Evolutionary conservation across 2,329 filamentous ascomycete species (phyloP), one percentile per base, ranked within the genome.

Genomic region (Ophiosphaerella narmari): DNA sequence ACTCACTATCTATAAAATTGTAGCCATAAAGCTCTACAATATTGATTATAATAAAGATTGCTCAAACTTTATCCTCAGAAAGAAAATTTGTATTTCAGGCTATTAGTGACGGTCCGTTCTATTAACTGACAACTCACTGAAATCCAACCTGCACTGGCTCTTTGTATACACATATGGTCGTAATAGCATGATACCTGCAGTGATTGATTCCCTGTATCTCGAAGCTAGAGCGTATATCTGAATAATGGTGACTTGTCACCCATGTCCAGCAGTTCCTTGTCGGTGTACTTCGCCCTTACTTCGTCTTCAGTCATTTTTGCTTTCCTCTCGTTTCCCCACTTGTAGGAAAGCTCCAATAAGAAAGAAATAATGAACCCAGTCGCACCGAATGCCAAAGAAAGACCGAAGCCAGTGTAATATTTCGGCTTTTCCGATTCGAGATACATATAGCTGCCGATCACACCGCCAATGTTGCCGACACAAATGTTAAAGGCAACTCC

Each of bases 231-330:
- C 4, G 46, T 57, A 39, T 77, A 77, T 46, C 65, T 68, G 60
- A 74, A 77, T 24, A 76, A 55, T 5, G 74, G 75, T 9, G 66
- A 72, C 50, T 69, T 66, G 44, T 77, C 72, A 0, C 74, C 74
- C 70, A 76, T 69, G 31, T 65, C 59, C 31, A 70, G 52, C 26
- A 76, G 55, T 49, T 77, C 59, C 40, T 70, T 63, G 33, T 75
- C 70, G 4, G 67, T 69, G 51, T 74, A 76, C 45, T 59, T 63
- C 7, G 54, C 65, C 18, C 66, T 60, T 3, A 72, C 60, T 36
- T 73, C 71, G 11, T 72, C 71, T 46, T 74, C 73, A 6, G 63
- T 59, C 24, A 72, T 44, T 37, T 55, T 65, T 29, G 67, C 73
- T 40, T 74, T 70, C 52, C 60, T 64, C 43, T 63, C 64, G 46